Evolutionary conservation across 2,329 filamentous ascomycete species (phyloP).

Genomic region (Calonectria honghensis): DNA sequence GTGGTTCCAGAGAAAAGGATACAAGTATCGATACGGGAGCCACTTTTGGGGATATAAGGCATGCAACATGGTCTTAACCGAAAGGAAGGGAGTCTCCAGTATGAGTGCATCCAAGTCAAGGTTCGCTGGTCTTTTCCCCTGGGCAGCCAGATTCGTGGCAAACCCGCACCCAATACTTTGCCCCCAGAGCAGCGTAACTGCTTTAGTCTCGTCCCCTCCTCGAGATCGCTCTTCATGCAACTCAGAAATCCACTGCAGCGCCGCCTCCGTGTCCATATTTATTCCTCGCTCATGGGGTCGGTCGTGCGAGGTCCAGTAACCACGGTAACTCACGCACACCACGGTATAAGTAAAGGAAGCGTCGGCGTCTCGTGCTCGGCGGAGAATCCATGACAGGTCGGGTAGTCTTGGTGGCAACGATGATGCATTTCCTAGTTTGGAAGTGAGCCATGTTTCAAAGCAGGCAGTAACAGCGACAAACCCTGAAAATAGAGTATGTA

Average conservation of each 20-base stretch:
- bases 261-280: slow-evolving; percentile 79
- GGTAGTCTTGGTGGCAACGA: slow-evolving; percentile 75
- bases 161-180: slow-evolving; percentile 86
- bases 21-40: slow-evolving; percentile 85
- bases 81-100: slow-evolving; percentile 86
- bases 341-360: slow-evolving; percentile 66
- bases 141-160: slow-evolving; percentile 75
- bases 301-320: slow-evolving; percentile 86
- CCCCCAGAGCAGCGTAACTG: slow-evolving; percentile 80
- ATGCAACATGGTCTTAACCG: slow-evolving; percentile 81
- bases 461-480: slow-evolving; percentile 36
- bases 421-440: slow-evolving; percentile 72
- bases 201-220: slow-evolving; percentile 48
- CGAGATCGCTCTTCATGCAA: slow-evolving; percentile 56
- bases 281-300: slow-evolving; percentile 82
- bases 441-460: slow-evolving; percentile 49
- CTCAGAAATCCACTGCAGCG: slow-evolving; percentile 76
- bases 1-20: slow-evolving; percentile 82
- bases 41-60: slow-evolving; percentile 86
- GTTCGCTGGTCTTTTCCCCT: slow-evolving; percentile 59
- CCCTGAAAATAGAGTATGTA: slow-evolving; percentile 65
- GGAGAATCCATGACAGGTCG: slow-evolving; percentile 72
- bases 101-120: slow-evolving; percentile 72
- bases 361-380: slow-evolving; percentile 64
- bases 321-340: slow-evolving; percentile 78